Evolutionary conservation across 495 filamentous ascomycete species (phyloP), one percentile per base, ranked within the genome.

Genomic region (Neurospora sp.): DNA sequence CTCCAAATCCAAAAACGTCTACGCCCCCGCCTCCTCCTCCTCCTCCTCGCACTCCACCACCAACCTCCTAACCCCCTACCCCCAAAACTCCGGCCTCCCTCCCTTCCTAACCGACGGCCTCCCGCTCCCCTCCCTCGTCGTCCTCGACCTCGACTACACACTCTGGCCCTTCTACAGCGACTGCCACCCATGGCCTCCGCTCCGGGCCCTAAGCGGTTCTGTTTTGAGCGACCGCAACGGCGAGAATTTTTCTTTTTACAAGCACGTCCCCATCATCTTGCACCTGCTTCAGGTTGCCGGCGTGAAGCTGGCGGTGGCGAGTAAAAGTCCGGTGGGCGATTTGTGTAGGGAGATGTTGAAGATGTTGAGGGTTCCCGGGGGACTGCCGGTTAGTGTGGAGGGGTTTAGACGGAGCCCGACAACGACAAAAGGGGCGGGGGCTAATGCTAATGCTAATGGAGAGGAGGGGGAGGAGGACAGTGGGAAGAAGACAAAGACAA

Each of bases 91-190:
- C 70, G 69, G 71, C 10, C 37, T 14, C 74, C 80, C 66, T 39
- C 74, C 71, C 74, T 85, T 79, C 73, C 80, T 97, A 80, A 87
- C 82, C 70, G 95, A 99, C 82, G 90, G 90, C 72, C 87, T 89
- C 0, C 92, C 93, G 1, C 89, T 99, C 4, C 96, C 96, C 1
- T 93, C 91, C 75, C 83, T 96, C 74, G 88, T 99, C 75, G 91
- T 92, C 73, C 97, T 99, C 83, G 96, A 99, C 81, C 88, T 98
- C 70, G 96, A 99, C 85, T 98, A 97, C 85, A 99, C 96, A 0
- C 86, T 99, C 1, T 98, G 96, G 96, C 93, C 94, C 4, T 97
- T 97, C 85, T 99, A 95, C 94, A 90, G 94, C 4, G 96, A 98
- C 84, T 97, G 94, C 16, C 94, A 97, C 81, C 91, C 95, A 78